Evolutionary conservation across 2,329 filamentous ascomycete species (phyloP), one percentile per base, ranked within the genome.

Genomic region (Penicillium sp.): DNA sequence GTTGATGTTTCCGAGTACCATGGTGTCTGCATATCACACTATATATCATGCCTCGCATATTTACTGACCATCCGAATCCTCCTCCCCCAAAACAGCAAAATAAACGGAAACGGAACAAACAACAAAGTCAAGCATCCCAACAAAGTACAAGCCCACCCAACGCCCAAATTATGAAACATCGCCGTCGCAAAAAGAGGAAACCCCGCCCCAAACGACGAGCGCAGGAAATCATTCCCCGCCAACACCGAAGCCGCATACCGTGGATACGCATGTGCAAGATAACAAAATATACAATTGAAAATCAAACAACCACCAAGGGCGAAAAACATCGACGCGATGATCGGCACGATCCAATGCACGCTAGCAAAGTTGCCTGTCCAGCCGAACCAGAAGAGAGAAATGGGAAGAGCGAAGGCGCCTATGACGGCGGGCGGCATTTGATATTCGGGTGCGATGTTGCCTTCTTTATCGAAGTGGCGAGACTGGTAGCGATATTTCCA

Each of bases 241-340:
- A 86, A 87, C 0, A 85, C 86, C 0, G 83, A 87, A 2, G 86
- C 84, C 1, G 84, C 80, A 66, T 86, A 88, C 0, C 80, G 79
- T 0, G 85, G 86, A 60, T 88, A 88, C 3, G 84, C 83, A 56
- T 81, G 82, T 29, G 87, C 80, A 77, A 87, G 86, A 70, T 88
- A 88, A 66, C 87, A 82, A 58, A 87, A 85, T 6, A 83, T 86
- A 2, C 82, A 81, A 78, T 86, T 85, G 71, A 87, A 87, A 46
- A 87, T 86, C 28, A 80, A 70, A 54, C 83, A 86, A 57, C 87
- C 88, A 46, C 84, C 84, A 29, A 88, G 80, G 13, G 83, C 83
- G 47, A 88, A 81, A 31, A 87, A 72, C 15, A 75, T 75, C 1
- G 78, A 78, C 49, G 81, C 86, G 40, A 87, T 67, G 74, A 86